Base-by-base conservation (phyloP, 176 grass and related monocot species). In the Avena eriantha region DNA sequence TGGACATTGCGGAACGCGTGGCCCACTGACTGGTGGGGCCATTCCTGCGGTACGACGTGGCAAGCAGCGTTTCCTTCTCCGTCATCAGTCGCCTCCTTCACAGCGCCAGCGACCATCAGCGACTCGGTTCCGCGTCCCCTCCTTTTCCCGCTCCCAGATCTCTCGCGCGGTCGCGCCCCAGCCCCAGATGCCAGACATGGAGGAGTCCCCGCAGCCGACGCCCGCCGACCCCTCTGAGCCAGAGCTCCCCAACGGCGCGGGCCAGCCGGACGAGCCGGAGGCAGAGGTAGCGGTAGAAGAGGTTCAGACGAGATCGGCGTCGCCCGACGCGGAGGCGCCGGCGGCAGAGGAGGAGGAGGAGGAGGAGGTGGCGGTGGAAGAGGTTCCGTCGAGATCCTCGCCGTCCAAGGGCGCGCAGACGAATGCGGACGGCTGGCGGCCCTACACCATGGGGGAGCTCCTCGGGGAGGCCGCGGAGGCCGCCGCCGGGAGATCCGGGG, bases 381-480 rank as follows among this genome's bases (percentile, higher is more conserved):
- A n/a, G 18, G 26, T 0, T 13, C 41, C 58, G 18, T 21, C 4
- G 72, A 63, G 29, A 55, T 78, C 45, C 21, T 46, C 4, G 22
- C 17, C 74, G 47, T 8, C 73, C 16, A 39, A 56, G 12, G 59
- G 16, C 4, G 19, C 43, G 58, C 73, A 66, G 46, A 19, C 72
- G 46, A 77, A 78, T 36, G 73, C 83, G 59, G 73, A 89, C 16
- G 88, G 74, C 55, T 87, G 83, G 41, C 78, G 88, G 34, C 58
- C 91, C 22, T 89, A 93, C 87, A 91, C 91, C 64, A 95, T 95
- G 91, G 85, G 91, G 48, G 91, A 93, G 83, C 85, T 95, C n/a
- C 86, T 95, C 41, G 85, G 92, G 18, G 91, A 89, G 71, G 86
- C 86, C 54, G 86, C 86, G 24, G 85, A 83, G 83, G 71, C 79